phyloP scores from a whole-genome alignment of 495 filamentous ascomycete genomes.

The Penicillium flavigenum region DNA sequence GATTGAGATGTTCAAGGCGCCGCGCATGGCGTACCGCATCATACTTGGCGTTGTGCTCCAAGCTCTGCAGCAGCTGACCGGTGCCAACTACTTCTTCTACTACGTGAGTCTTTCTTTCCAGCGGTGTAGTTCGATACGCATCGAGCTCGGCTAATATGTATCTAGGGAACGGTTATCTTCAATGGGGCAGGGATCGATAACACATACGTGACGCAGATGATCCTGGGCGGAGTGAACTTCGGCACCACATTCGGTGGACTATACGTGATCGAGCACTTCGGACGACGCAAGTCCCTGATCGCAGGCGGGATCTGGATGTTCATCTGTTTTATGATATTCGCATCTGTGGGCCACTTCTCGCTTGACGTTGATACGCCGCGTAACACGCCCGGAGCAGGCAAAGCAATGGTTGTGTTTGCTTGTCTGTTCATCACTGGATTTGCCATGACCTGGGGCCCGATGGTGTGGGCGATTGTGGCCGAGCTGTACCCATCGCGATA shows the following conservation, averaged over 20 bases:
- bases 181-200: constrained; percentile 63
- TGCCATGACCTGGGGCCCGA: constrained; percentile 76
- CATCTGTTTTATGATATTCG: constrained; percentile 68
- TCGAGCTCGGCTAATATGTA: constrained; percentile 31
- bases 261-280: constrained; percentile 66
- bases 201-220: constrained; percentile 68
- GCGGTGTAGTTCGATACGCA: no score
- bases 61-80: constrained; percentile 39
- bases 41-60: constrained; percentile 65
- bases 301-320: constrained; percentile 68
- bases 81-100: constrained; percentile 67
- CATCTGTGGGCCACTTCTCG: constrained; percentile 61
- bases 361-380: constrained; percentile 53
- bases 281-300: constrained; percentile 65
- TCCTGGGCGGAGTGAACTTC: constrained; percentile 71
- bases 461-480: constrained; percentile 77
- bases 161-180: constrained; percentile 67
- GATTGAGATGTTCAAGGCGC: constrained; percentile 59
- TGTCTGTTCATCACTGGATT: constrained; percentile 59
- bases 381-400: constrained; percentile 58
- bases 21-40: constrained; percentile 69
- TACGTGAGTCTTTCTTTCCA: constrained; percentile 49
- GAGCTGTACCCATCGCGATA: constrained; percentile 78
- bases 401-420: constrained; percentile 69
- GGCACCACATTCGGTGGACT: constrained; percentile 66